Conservation (phyloP, 176 grass and related monocot genomes). For the Aegilops tauschii region DNA sequence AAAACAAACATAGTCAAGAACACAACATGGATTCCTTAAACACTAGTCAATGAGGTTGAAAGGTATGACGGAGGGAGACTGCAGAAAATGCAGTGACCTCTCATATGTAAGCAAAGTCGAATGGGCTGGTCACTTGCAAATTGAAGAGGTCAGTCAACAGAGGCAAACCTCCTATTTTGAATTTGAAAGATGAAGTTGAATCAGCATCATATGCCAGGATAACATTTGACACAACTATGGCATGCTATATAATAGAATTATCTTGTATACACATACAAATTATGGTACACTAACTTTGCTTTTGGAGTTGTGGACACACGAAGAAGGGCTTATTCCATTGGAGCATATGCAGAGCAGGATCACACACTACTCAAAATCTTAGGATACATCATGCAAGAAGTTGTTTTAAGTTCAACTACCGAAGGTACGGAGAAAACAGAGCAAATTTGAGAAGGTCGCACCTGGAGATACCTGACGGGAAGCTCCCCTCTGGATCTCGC, state of each 20-base stretch:
- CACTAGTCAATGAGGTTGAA: neutral
- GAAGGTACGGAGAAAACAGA: neutral
- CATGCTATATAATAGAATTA: neutral
- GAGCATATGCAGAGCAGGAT: slow-evolving; percentile 3
- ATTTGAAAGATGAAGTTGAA: neutral
- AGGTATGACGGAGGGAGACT: neutral
- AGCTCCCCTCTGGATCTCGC: slow-evolving; percentile 74
- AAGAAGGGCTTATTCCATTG: neutral
- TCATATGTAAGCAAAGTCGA: neutral
- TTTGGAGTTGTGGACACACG: neutral
- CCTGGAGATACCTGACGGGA: slow-evolving; percentile 83
- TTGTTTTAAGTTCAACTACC: too few relatives aligned
- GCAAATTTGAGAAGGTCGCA: slow-evolving; percentile 3
- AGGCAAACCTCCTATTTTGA: neutral
- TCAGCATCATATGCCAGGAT: neutral
- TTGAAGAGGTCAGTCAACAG: neutral
- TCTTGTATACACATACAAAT: neutral
- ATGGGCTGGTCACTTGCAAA: neutral
- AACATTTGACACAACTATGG: neutral
- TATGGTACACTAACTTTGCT: neutral
- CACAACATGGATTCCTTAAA: neutral
- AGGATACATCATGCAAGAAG: neutral
- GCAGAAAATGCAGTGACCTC: neutral
- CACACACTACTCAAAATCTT: neutral
- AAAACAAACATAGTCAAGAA: slow-evolving; percentile 1